Evolutionary conservation across 2,329 filamentous ascomycete genomes (phyloP).

Genomic region (Mycogone perniciosa): DNA sequence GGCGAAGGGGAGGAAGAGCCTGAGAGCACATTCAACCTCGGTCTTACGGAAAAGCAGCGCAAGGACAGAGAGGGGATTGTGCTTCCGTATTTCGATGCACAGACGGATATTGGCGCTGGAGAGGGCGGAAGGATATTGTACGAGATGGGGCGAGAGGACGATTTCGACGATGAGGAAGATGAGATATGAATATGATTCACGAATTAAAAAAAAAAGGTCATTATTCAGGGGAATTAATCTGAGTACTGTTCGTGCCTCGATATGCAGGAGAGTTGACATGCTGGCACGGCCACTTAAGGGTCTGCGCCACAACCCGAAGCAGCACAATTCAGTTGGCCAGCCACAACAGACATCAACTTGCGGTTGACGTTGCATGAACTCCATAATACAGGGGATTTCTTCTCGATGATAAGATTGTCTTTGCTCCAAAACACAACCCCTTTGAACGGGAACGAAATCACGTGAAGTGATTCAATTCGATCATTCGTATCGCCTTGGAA

Average conservation of each 20-base stretch:
- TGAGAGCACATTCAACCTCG: conserved; percentile 76
- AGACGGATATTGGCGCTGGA: conserved; percentile 69
- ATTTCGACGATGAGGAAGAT: conserved; percentile 94
- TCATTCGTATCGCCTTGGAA: too few species aligned
- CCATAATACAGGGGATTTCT: not conserved
- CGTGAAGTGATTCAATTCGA: not conserved
- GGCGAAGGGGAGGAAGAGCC: conserved; percentile 47
- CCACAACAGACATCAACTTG: too few species aligned
- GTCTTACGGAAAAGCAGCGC: conserved; percentile 85
- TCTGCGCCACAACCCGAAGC: too few species aligned
- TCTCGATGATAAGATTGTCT: not conserved
- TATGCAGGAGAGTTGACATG: not conserved
- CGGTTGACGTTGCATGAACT: not conserved
- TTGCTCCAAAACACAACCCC: not conserved
- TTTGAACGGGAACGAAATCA: not conserved
- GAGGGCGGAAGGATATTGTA: conserved; percentile 92
- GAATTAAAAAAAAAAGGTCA: not conserved
- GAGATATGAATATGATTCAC: conserved; percentile 65
- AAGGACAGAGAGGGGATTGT: conserved; percentile 82
- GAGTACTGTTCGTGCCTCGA: not conserved
- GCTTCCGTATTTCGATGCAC: conserved; percentile 93
- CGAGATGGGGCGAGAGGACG: conserved; percentile 93
- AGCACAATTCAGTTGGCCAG: too few species aligned
- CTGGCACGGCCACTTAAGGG: too few species aligned
- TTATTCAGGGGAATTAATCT: not conserved